Evolutionary conservation across 305 asterid species (phyloP), one percentile per base, ranked within the genome.

Genomic region (Fraxinus latifolia): DNA sequence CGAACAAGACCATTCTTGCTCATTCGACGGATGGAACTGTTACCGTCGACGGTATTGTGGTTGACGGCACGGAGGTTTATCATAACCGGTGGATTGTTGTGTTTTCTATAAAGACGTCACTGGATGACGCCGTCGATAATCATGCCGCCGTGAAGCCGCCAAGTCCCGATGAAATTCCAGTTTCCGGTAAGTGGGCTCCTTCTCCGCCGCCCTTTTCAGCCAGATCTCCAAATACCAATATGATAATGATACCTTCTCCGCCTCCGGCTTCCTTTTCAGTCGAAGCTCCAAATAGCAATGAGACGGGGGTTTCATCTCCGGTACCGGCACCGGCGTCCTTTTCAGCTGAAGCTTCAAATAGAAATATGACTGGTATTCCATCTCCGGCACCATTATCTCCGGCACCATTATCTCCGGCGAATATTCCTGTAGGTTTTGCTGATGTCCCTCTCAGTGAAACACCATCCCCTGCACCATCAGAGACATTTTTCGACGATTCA

Each of bases 21-120:
- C 71, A 73, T n/a, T 83, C 91, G 33, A 78, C 79, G 1, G 87
- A 82, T 78, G 90, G 90, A 81, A 86, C 76, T 73, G 88, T 91
- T n/a, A 83, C 31, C 5, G 89, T 91, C 11, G 84, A 90, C 83
- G 97, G 93, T 67, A 84, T 91, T 25, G 37, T 78, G 5, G 86
- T 88, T 79, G 86, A 81, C 36, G 82, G 78, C 78, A 77, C 80
- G 77, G 95, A 91, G 89, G 89, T 91, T 78, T 92, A 92, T 80
- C 92, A 77, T 12, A 90, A 90, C 86, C 84, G 88, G 78, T 92
- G 98, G 97, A 83, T 94, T 8, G 92, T 87, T 25, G 91, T 92
- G 74, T 31, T 92, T 29, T 87, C 93, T 31, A 31, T 92, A 60
- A 39, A 78, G 77, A 65, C 74, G 80, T 81, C 95, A 25, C 83